A percentile compares a stretch with the other conserved stretches of the same genome.
phyloP scores from a whole-genome alignment of 345 rosid species.

The Fremontodendron californicum region DNA sequence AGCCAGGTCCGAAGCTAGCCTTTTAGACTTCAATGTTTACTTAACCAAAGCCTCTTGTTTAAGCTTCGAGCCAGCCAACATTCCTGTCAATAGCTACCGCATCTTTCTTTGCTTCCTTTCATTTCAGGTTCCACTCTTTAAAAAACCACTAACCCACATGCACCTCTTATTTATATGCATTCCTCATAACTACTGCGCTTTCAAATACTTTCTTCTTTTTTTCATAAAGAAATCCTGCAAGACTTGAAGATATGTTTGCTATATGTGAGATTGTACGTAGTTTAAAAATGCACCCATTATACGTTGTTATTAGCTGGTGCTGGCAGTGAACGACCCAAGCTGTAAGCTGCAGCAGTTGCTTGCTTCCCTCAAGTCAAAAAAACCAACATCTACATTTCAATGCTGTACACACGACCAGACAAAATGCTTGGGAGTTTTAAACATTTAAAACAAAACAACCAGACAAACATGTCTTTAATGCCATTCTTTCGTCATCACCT shows the following conservation, averaged over 20 bases:
- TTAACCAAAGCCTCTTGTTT: constrained; percentile 26
- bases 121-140: background rate
- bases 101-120: background rate
- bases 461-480: constrained; percentile 12
- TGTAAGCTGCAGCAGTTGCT: background rate
- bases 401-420: constrained; percentile 15
- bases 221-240: background rate
- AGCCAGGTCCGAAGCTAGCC: constrained; percentile 51
- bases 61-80: constrained; percentile 43
- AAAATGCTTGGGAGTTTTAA: background rate
- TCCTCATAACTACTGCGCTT: background rate
- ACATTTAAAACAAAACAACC: background rate
- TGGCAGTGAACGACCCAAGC: background rate
- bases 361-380: background rate
- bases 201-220: background rate
- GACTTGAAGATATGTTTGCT: background rate
- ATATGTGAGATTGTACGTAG: constrained; percentile 28
- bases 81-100: constrained; percentile 31
- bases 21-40: background rate
- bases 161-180: constrained; percentile 6
- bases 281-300: background rate
- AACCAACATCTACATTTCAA: constrained; percentile 2
- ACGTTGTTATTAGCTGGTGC: background rate
- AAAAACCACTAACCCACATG: too few species aligned
- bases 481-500: constrained; percentile 48